Conservation (phyloP, 345 rosid species). For the Camelina laxa region DNA sequence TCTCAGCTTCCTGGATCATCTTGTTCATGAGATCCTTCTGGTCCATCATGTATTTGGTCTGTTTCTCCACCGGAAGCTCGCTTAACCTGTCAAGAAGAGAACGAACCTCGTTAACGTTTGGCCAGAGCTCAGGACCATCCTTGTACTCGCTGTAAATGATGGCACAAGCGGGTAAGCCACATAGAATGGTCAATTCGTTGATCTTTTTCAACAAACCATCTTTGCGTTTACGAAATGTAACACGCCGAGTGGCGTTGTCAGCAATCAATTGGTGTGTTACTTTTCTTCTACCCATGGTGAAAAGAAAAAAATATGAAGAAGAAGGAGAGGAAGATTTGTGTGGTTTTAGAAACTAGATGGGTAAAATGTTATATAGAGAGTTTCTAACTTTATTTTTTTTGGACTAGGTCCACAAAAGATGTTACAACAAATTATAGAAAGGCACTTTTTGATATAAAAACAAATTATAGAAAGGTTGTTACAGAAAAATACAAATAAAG, state of each 20-base stretch:
- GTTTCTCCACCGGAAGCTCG: constrained; percentile 53
- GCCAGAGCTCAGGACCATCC: constrained; percentile 54
- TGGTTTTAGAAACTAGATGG: not conserved
- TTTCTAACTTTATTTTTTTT: constrained; percentile 26
- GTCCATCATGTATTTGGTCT: constrained; percentile 55
- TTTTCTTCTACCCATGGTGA: constrained; percentile 44
- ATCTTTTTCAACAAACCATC: constrained; percentile 44
- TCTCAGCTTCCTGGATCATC: constrained; percentile 46
- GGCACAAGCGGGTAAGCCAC: constrained; percentile 42
- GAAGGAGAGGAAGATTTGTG: constrained; percentile 11
- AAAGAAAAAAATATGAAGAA: not conserved
- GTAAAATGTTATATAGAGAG: constrained; percentile 37
- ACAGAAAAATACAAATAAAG: not conserved
- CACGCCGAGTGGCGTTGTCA: constrained; percentile 37
- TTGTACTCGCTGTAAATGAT: constrained; percentile 48
- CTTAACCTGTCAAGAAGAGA: constrained; percentile 35
- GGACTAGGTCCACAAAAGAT: constrained; percentile 30
- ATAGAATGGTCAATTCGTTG: constrained; percentile 38
- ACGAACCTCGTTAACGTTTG: constrained; percentile 37
- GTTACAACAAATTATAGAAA: not conserved
- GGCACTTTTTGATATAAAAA: not conserved
- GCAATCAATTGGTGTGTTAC: constrained; percentile 40
- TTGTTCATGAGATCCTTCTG: constrained; percentile 48
- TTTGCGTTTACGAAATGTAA: constrained; percentile 43
- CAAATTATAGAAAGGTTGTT: not conserved